Percentiles rank a stretch among this genome's conserved stretches.
Conservation (phyloP, 1,139 yeast genomes). For the Taiozyma sp. region DNA sequence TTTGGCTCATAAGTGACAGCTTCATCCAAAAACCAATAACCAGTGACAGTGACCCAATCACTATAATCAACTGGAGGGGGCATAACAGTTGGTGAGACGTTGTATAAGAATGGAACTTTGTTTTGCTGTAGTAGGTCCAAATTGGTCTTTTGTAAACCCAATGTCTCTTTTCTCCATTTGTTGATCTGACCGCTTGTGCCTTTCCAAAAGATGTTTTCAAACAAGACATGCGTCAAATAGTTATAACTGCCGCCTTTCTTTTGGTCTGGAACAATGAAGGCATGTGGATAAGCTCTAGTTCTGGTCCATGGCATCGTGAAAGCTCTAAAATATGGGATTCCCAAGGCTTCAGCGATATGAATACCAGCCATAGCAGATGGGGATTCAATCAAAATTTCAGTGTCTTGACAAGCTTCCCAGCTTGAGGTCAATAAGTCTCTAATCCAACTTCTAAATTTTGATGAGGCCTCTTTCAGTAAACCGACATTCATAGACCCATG, state of each 20-base stretch:
- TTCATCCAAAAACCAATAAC: conserved; percentile 91
- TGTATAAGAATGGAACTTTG: conserved; percentile 83
- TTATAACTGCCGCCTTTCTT: conserved; percentile 91
- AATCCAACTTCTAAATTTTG: conserved; percentile 78
- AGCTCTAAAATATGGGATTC: conserved; percentile 88
- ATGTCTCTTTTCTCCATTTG: conserved; percentile 70
- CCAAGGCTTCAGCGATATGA: conserved; percentile 88
- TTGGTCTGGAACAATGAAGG: conserved; percentile 91
- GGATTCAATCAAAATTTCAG: conserved; percentile 83
- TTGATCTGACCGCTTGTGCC: conserved; percentile 89
- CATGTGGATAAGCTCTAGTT: conserved; percentile 94
- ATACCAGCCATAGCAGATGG: conserved; percentile 96
- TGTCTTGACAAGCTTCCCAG: conserved; percentile 82
- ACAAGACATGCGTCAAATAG: conserved; percentile 84
- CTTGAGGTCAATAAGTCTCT: conserved; percentile 60
- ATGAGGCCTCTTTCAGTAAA: conserved; percentile 75
- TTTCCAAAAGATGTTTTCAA: conserved; percentile 91
- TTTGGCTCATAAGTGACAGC: conserved; percentile 61
- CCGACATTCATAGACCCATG: conserved; percentile 86
- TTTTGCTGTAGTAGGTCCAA: conserved; percentile 67
- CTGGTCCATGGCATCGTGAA: conserved; percentile 99
- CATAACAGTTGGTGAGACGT: conserved; percentile 79
- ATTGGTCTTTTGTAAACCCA: conserved; percentile 64
- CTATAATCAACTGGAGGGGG: conserved; percentile 93
- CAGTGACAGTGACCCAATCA: conserved; percentile 92